Evolutionary conservation across 352 stramenopile species (phyloP).

Genomic region (Phytopythium oedochilum): DNA sequence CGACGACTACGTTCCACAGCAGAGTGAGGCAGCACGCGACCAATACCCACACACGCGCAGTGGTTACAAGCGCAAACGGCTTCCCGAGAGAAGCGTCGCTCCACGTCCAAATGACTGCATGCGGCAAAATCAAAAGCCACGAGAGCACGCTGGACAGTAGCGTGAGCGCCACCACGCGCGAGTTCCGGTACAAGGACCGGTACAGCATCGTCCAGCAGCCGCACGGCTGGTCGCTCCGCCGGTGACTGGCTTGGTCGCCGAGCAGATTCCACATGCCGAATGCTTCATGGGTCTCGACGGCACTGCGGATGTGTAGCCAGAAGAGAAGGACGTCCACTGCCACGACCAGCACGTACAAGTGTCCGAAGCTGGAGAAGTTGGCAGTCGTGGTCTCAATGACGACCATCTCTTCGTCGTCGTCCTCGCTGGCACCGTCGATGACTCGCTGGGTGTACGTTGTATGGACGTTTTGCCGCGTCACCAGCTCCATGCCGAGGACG

Average conservation of each 20-base stretch:
- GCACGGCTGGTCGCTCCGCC: conserved; percentile 9
- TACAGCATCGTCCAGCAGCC: conserved; percentile 42
- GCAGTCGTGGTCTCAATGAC: conserved; percentile 20
- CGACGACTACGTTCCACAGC: conserved; percentile 28
- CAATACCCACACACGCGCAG: conserved; percentile 46
- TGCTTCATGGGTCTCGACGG: conserved; percentile 26
- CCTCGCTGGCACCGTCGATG: conserved; percentile 1
- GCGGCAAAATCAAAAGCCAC: conserved; percentile 42
- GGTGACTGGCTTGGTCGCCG: conserved; percentile 8
- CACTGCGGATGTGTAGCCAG: conserved; percentile 15
- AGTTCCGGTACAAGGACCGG: conserved; percentile 48
- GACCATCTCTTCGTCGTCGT: conserved; percentile 11
- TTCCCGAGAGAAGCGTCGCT: conserved; percentile 14
- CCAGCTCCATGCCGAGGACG: conserved; percentile 47
- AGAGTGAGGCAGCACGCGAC: conserved; percentile 29
- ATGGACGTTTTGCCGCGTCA: conserved; percentile 38
- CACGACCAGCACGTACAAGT: conserved; percentile 45
- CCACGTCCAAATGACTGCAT: conserved; percentile 45
- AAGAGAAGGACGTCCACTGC: conserved; percentile 33
- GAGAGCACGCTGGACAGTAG: conserved; percentile 38
- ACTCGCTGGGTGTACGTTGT: conserved; percentile 21
- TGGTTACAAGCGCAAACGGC: conserved; percentile 27
- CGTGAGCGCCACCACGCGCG: conserved; percentile 29
- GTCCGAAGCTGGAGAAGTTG: conserved; percentile 55
- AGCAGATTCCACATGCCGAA: conserved; percentile 27